Evolutionary conservation across 352 stramenopile species (phyloP), one percentile per base, ranked within the genome.

Genomic region (Pythium vanterpoolii): DNA sequence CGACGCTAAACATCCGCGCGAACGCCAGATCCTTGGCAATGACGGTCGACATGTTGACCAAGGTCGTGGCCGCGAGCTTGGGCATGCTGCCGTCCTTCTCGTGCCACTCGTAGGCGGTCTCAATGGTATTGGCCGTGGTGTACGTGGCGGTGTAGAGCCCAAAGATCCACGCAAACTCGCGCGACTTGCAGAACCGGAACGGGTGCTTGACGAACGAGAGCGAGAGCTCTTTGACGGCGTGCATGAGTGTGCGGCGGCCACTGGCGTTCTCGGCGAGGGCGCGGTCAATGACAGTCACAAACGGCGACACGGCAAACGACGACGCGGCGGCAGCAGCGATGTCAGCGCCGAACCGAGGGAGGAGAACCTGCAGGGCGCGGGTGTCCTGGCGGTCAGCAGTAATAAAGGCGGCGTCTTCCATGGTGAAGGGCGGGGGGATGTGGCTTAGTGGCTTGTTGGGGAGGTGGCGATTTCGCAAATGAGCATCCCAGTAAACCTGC

Each of bases 11-110:
- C 78, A 87, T 87, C 18, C 77, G 54, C 6, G 78, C 73, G 60
- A 86, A 89, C n/a, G 74, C 72, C n/a, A 70, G 68, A 54, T 86
- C 79, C 64, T 89, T 89, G 66, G 71, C 67, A 52, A 89, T 79
- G 58, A 76, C 76, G 9, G 66, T 56, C 10, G 65, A 66, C 66
- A 89, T 82, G 68, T 89, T 89, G 61, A 84, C 79, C 2, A 69
- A 30, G 27, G 77, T 84, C 43, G 76, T 84, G 46, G 49, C 63
- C n/a, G 76, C 34, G 53, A 89, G 82, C 64, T 84, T 83, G 48
- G 65, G 63, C 54, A 73, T 64, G 16, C 51, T 56, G 33, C 55
- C 62, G 42, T 84, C 71, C n/a, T 59, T 27, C 16, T 74, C 58
- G 23, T 42, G 55, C 54, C 57, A 66, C 64, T 88, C 74, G 62